Conservation (phyloP, 1,284 basidiomycete species). For the Tylopilus sp. region DNA sequence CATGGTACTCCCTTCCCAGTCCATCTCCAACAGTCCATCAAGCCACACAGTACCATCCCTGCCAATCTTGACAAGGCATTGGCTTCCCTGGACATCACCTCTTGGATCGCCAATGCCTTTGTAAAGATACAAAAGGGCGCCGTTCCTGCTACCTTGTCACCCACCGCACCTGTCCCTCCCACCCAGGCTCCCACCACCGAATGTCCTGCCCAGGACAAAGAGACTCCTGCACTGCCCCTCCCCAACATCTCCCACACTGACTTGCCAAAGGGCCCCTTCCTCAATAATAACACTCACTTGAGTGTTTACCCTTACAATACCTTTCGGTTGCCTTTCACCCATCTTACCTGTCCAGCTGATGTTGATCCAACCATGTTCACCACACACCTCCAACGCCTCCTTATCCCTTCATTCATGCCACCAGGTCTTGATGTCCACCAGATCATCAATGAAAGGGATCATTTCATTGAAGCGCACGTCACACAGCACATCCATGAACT, state of each 20-base stretch:
- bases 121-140: conserved; percentile 76
- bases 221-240: conserved; percentile 36
- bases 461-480: conserved; percentile 89
- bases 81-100: conserved; percentile 62
- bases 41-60: conserved; percentile 62
- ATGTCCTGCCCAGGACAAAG: conserved; percentile 53
- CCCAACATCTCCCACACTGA: conserved; percentile 53
- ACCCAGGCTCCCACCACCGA: conserved; percentile 26
- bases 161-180: conserved; percentile 18
- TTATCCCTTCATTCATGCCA: conserved; percentile 63
- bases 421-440: too few relatives aligned
- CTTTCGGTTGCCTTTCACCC: conserved; percentile 85
- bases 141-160: conserved; percentile 28
- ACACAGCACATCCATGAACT: conserved; percentile 90
- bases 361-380: conserved; percentile 65
- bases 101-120: conserved; percentile 75
- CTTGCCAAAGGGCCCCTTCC: conserved; percentile 69
- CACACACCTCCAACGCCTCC: conserved; percentile 78
- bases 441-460: conserved; percentile 52
- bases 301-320: conserved; percentile 95
- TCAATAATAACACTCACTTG: conserved; percentile 83
- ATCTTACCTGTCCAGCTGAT: conserved; percentile 70
- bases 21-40: conserved; percentile 79
- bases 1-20: conserved; percentile 84
- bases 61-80: conserved; percentile 70